Evolutionary conservation across 2,329 filamentous ascomycete genomes (phyloP).

Genomic region (Ascochyta rabiei): DNA sequence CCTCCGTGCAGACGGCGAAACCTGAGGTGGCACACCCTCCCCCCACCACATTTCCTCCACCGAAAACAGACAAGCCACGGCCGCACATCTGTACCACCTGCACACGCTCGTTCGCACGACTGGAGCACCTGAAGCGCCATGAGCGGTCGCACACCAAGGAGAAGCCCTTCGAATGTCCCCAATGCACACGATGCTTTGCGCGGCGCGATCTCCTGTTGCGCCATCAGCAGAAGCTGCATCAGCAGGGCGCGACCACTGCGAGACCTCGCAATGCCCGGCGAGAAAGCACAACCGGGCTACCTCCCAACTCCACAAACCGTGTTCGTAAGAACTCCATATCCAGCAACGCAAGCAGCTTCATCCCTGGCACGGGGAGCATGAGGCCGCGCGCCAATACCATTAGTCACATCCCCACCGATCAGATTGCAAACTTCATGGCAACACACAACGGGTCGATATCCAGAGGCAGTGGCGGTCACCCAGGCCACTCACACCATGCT

Average conservation of each 20-base stretch:
- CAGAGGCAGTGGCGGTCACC: constrained; percentile 57
- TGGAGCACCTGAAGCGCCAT: constrained; percentile 97
- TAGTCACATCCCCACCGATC: constrained; percentile 82
- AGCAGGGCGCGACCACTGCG: constrained; percentile 85
- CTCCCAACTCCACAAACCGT: constrained; percentile 70
- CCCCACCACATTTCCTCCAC: constrained; percentile 67
- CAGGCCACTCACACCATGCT: constrained; percentile 70
- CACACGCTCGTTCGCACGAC: constrained; percentile 85
- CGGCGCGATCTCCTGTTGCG: constrained; percentile 87
- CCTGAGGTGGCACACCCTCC: constrained; percentile 35
- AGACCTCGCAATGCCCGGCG: constrained; percentile 81
- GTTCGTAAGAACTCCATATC: constrained; percentile 93
- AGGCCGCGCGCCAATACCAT: constrained; percentile 94
- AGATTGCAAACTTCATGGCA: constrained; percentile 72
- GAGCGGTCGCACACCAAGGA: constrained; percentile 98
- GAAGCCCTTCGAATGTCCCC: constrained; percentile 96
- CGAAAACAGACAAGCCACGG: constrained; percentile 96
- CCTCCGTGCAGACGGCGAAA: constrained; percentile 42
- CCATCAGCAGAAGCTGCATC: constrained; percentile 98
- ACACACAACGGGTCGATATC: constrained; percentile 60
- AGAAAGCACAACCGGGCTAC: constrained; percentile 81
- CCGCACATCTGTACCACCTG: constrained; percentile 94
- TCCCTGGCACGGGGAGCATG: constrained; percentile 65
- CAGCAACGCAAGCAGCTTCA: constrained; percentile 58
- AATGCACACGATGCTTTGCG: constrained; percentile 94